Evolutionary conservation across 805 yeast genomes (phyloP).

Genomic region (Candida tallmaniae): DNA sequence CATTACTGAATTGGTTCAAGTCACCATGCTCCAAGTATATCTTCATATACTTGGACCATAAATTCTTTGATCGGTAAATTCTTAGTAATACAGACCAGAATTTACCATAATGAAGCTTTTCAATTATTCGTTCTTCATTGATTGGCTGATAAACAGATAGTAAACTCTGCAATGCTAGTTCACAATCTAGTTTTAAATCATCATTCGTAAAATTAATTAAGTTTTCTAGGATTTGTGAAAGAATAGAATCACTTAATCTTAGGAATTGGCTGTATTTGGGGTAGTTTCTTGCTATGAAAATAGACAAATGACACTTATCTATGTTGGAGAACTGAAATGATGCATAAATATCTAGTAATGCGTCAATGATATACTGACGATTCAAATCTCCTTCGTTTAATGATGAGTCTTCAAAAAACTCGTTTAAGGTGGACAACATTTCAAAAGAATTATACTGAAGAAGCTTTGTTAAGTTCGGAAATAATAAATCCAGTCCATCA

Average conservation of each 20-base stretch:
- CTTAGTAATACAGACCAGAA: slow-evolving; percentile 57
- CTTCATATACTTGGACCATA: slow-evolving; percentile 22
- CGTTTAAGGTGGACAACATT: slow-evolving; percentile 66
- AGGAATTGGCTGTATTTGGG: slow-evolving; percentile 85
- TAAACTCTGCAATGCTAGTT: slow-evolving; percentile 70
- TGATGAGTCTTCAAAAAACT: slow-evolving; percentile 75
- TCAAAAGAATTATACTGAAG: slow-evolving; percentile 53
- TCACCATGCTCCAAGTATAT: slow-evolving; percentile 11
- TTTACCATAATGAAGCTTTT: slow-evolving; percentile 48
- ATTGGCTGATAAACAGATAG: slow-evolving; percentile 63
- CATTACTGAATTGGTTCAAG: slow-evolving; percentile 14
- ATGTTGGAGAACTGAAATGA: slow-evolving; percentile 23
- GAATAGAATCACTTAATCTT: slow-evolving; percentile 56
- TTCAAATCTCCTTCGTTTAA: slow-evolving; percentile 62
- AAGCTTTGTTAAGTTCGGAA: slow-evolving; percentile 64
- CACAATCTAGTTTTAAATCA: slow-evolving; percentile 52
- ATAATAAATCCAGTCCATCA: slow-evolving; percentile 44
- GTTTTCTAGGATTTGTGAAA: slow-evolving; percentile 44
- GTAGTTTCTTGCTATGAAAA: slow-evolving; percentile 74
- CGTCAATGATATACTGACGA: slow-evolving; percentile 76
- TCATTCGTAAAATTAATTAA: slow-evolving; percentile 42
- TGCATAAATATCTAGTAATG: slow-evolving; percentile 56
- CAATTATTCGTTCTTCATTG: slow-evolving; percentile 44
- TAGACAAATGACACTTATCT: slow-evolving; percentile 41
- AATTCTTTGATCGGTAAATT: slow-evolving; percentile 51